A percentile compares a stretch with the other conserved stretches of the same genome.
phyloP scores from a whole-genome alignment of 495 filamentous ascomycete species.

The Penicillium alfredii region DNA sequence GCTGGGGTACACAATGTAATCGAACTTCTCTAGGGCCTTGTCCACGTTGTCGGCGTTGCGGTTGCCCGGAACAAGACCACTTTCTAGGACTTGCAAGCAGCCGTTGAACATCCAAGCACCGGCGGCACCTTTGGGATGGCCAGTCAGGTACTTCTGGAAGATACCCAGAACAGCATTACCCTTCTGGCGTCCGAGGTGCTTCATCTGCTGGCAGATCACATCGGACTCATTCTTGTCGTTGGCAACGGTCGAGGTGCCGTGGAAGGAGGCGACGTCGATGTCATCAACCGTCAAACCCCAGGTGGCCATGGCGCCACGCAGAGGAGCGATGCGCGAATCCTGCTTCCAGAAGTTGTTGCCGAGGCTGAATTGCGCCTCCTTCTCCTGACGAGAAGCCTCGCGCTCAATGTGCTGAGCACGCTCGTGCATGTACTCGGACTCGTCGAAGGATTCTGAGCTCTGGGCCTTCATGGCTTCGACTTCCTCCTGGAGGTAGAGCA shows the following conservation, averaged over 20 bases:
- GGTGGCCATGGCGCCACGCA: slow-evolving; percentile 89
- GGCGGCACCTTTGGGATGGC: slow-evolving; percentile 97
- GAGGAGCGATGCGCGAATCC: slow-evolving; percentile 85
- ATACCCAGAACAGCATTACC: slow-evolving; percentile 94
- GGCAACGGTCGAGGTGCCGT: slow-evolving; percentile 95
- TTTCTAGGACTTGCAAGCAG: slow-evolving; percentile 88
- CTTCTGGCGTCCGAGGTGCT: slow-evolving; percentile 89
- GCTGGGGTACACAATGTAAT: slow-evolving; percentile 95
- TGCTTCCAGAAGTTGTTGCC: slow-evolving; percentile 99
- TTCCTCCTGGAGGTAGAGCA: slow-evolving; percentile 89
- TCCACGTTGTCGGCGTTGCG: slow-evolving; percentile 98
- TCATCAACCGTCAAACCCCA: slow-evolving; percentile 99
- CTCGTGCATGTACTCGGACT: slow-evolving; percentile 79
- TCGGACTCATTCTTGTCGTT: slow-evolving; percentile 99
- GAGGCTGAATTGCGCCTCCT: slow-evolving; percentile 81
- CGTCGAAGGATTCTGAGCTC: slow-evolving; percentile 58
- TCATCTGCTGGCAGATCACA: slow-evolving; percentile 93
- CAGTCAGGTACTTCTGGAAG: slow-evolving; percentile 99
- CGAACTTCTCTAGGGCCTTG: slow-evolving; percentile 91
- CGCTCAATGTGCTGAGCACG: slow-evolving; percentile 81
- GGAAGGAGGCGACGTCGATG: slow-evolving; percentile 91
- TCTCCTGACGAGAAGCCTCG: slow-evolving; percentile 83
- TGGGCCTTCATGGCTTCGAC: slow-evolving; percentile 84
- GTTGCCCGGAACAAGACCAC: slow-evolving; percentile 91
- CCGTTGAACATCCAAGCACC: slow-evolving; percentile 99